Evolutionary conservation across 2,329 filamentous ascomycete species (phyloP), one percentile per base, ranked within the genome.

Genomic region (Aspergillus sp.): DNA sequence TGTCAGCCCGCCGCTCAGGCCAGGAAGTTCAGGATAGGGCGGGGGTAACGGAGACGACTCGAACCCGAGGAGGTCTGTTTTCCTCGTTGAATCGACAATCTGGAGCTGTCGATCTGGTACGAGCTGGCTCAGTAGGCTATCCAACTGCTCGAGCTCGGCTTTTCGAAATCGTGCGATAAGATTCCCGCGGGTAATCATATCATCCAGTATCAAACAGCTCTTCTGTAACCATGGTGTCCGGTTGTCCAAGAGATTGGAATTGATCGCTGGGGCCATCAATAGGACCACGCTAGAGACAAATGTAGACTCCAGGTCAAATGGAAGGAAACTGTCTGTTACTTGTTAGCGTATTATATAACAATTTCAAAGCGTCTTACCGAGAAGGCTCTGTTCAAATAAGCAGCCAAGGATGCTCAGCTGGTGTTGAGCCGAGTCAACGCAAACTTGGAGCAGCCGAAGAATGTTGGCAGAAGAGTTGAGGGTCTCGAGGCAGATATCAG

Each of bases 101-200:
- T 31, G 28, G 19, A 19, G 23, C 3, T 51, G 48, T 25, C 53
- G 62, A 25, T 64, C 66, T n/a, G 64, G 38, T 4, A 68, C 60
- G 23, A 72, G 62, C 31, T 69, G 70, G 31, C 65, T 66, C n/a
- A 72, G 28, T 0, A 84, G 70, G 23, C 79, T 74, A 25, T 66
- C 63, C 17, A 74, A 56, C 51, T 82, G 80, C 38, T 80, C 76
- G 1, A 85, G 70, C 61, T 85, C 83, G 1, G 74, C 73, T 48
- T 78, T 75, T 11, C 79, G 76, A 43, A 80, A 80, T 6, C 73
- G 72, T 0, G 83, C 83, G 9, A 84, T 77, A 1, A 77, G 70
- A 50, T 83, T 84, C 0, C 82, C 82, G 38, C 76, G 76, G 0
- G 73, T 71, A 7, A 79, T 72, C 72, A 85, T 83, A 13, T 82